Base-by-base conservation (phyloP, 176 grass and related monocot species). In the Leersia perrieri region DNA sequence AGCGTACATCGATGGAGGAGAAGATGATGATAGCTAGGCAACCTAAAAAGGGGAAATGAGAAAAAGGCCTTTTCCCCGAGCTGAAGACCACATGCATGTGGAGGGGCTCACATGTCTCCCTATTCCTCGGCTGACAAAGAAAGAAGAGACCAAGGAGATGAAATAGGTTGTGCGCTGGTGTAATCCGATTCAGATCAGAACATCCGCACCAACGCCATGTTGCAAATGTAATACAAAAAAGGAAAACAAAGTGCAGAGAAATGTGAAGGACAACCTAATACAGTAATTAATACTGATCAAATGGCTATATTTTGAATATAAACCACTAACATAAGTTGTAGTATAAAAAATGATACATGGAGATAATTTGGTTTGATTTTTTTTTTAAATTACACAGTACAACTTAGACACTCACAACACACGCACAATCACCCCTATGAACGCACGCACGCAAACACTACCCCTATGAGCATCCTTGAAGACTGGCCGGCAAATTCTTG, bases 71-170 rank as follows among this genome's bases (percentile, higher is more conserved):
- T 79, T 65, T n/a, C 76, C 76, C 77, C 65, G 66, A 85, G 72
- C 63, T 40, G 51, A 87, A 78, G 69, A 83, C 80, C 88, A 68
- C 80, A 74, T 90, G 84, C 88, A 32, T 62, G 36, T 80, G 75
- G 62, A 74, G 84, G 82, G 82, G 51, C 51, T 57, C 51, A 57
- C 22, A 57, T 57, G 51, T 57, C 51, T 12, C 22, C 51, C 7
- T 57, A 18, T 57, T 57, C 22, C 51, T 57, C 51, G 22, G 51
- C 51, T n/a, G 20, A 23, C 45, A 49, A 3, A 57, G 22, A 7
- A 57, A 23, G 51, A 57, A 57, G 51, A 57, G 51, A 57, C 7
- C 51, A 57, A 57, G 18, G 22, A 57, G 20, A 23, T 3, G 51
- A 57, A 57, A 57, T 23, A 57, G 22, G 51, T 0, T 3, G 51